A percentile compares a stretch with the other conserved stretches of the same genome.
Conservation (phyloP, 2,329 filamentous ascomycete species). For the Endoconidiophora laricicola region DNA sequence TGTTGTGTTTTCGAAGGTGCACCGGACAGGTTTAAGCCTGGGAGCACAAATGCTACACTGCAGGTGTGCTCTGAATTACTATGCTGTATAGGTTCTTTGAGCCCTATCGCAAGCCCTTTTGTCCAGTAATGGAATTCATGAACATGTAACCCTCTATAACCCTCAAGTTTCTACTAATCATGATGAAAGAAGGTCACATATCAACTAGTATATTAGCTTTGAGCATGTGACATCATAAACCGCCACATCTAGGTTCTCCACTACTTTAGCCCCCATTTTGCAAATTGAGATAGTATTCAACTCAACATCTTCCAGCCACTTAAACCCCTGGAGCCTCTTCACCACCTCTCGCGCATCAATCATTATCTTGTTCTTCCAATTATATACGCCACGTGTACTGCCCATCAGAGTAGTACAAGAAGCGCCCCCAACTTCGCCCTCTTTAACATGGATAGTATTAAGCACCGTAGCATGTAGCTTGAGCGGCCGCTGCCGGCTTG, state of each 20-base stretch:
- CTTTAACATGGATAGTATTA: conserved; percentile 62
- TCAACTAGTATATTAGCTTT: too few relatives aligned
- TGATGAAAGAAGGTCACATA: too few relatives aligned
- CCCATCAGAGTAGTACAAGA: too few relatives aligned
- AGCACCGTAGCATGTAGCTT: conserved; percentile 69
- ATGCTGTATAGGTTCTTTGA: too few relatives aligned
- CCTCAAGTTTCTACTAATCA: too few relatives aligned
- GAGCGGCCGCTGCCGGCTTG: conserved; percentile 32
- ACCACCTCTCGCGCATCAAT: conserved; percentile 40
- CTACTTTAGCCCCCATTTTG: conserved; percentile 68
- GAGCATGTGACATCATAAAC: conserved; percentile 32
- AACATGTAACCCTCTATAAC: too few relatives aligned
- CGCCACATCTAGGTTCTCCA: conserved; percentile 34
- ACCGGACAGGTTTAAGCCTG: too few relatives aligned
- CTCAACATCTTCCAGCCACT: conserved; percentile 53
- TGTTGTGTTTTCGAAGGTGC: too few relatives aligned
- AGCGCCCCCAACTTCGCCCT: conserved; percentile 15
- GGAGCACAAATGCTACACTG: too few relatives aligned
- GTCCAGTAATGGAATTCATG: too few relatives aligned
- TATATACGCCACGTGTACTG: background rate
- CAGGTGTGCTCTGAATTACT: too few relatives aligned
- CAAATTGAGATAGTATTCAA: conserved; percentile 65
- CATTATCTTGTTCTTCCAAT: conserved; percentile 24
- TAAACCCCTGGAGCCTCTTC: conserved; percentile 43
- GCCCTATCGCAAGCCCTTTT: too few relatives aligned